These are phyloP conservation scores for Rubia peregrina DNA, from an alignment of 305 asterid species.

Conservation along the genomic window DNA sequence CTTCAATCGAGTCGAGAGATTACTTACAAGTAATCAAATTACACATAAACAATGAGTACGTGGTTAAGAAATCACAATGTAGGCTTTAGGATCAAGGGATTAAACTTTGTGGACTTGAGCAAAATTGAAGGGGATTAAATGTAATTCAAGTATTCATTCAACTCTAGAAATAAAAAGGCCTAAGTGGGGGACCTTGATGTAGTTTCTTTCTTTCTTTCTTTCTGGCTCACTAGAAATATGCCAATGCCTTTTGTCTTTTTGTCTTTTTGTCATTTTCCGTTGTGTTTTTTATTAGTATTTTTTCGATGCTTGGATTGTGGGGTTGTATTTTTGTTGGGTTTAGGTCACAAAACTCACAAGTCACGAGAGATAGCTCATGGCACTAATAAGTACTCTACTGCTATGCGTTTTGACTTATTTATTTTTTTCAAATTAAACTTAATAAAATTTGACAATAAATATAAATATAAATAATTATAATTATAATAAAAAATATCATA, in stretches of 20 bases:
- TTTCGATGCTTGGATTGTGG: neutral
- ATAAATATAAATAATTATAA: too few species aligned
- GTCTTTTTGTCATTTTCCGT: neutral
- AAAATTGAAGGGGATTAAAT: neutral
- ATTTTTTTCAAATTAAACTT: too few species aligned
- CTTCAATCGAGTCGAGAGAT: too few species aligned
- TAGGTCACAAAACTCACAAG: constrained; percentile 25
- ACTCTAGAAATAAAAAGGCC: neutral
- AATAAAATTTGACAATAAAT: too few species aligned
- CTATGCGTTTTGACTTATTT: too few species aligned
- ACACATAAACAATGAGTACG: too few species aligned
- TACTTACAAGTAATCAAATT: too few species aligned
- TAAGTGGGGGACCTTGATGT: neutral
- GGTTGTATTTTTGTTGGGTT: constrained; percentile 18
- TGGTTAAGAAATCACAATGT: too few species aligned
- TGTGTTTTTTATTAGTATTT: neutral
- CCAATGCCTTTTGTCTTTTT: neutral
- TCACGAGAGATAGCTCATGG: neutral
- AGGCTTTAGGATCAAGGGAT: neutral
- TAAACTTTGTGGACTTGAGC: neutral
- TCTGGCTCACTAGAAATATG: neutral
- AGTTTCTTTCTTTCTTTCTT: neutral
- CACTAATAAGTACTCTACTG: neutral
- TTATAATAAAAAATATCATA: too few species aligned
- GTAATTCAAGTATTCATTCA: neutral